Base-by-base conservation (phyloP, 2,329 filamentous ascomycete genomes). In the Didymella sp. region DNA sequence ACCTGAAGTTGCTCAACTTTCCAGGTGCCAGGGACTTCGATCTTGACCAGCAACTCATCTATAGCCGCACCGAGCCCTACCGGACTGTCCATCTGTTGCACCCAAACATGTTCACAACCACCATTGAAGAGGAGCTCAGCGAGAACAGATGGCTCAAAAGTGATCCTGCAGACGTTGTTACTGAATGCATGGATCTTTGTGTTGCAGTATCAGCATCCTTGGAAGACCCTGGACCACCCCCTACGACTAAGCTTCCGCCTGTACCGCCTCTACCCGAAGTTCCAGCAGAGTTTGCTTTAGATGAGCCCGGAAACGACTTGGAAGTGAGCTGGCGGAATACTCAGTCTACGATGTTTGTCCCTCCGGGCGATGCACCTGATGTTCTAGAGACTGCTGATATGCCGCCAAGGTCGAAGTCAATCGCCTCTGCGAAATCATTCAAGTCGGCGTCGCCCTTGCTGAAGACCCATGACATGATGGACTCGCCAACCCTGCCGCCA, bases 31-130 rank as follows among this genome's bases (percentile, higher is more conserved):
- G 92, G 61, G 88, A 91, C 51, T 84, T 94, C 40, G 89, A 93
- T 68, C 83, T 94, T 2, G 89, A 94, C 64, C 89, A 91, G 28
- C 87, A 87, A 4, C 87, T 93, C 64, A 91, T 95, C 52, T 83
- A 90, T 5, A 85, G 89, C 66, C 83, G 90, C 46, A 93, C 89
- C 2, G 90, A 94, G 66, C 84, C 83, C 19, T 93, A 91, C 72
- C 84, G 89, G 33, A 85, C 87, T 61, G 84, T 85, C 31, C 91
- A 95, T 75, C 76, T 91, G 6, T 77, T 95, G 15, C 91, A 95
- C 71, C 88, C 90, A n/a, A 93, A 93, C 73, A 94, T 95, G 74
- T 93, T 91, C 71, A 88, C 84, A 33, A 82, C 90, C 41, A 94
- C 90, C 0, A 83, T 91, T 44, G 91, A 95, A 60, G 89, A 91